Evolutionary conservation across 2,329 filamentous ascomycete genomes (phyloP).

Genomic region (Colletotrichum truncatum): DNA sequence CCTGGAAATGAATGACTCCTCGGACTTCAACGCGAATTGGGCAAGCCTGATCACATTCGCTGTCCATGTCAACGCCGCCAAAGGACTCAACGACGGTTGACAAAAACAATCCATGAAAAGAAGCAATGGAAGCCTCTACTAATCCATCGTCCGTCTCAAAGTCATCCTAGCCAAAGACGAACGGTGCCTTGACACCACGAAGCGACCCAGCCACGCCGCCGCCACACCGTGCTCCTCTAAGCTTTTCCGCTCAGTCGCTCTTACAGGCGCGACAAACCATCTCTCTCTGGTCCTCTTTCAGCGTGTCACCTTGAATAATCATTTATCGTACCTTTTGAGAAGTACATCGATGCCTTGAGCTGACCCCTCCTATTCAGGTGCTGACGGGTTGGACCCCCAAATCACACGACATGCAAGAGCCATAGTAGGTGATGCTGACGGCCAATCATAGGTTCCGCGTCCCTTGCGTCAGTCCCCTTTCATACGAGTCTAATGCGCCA

Average conservation of each 20-base stretch:
- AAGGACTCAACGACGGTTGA: not conserved
- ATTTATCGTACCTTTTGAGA: not conserved
- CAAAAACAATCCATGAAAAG: slow-evolving; percentile 9
- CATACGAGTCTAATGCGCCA: slow-evolving; percentile 22
- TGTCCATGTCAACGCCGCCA: not conserved
- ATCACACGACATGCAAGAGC: not conserved
- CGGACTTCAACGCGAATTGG: not conserved
- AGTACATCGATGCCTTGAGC: not conserved
- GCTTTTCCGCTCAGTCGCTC: not conserved
- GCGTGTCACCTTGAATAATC: not conserved
- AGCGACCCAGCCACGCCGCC: slow-evolving; percentile 20
- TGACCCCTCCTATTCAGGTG: not conserved
- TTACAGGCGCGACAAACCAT: not conserved
- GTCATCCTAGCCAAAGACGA: not conserved
- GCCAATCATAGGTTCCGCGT: slow-evolving; percentile 17
- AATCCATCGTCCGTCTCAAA: slow-evolving; percentile 16
- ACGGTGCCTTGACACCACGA: not conserved
- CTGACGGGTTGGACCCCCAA: not conserved
- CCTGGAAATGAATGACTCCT: not conserved
- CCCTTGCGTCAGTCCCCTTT: slow-evolving; percentile 24
- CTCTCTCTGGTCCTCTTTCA: not conserved
- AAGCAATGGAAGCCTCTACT: slow-evolving; percentile 24
- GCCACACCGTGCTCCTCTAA: slow-evolving; percentile 10
- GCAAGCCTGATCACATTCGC: too few relatives aligned
- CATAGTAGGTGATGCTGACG: not conserved